Percentiles rank a stretch among this genome's conserved stretches.
phyloP scores from a whole-genome alignment of 805 yeast genomes.

The Pichia nakasei region DNA sequence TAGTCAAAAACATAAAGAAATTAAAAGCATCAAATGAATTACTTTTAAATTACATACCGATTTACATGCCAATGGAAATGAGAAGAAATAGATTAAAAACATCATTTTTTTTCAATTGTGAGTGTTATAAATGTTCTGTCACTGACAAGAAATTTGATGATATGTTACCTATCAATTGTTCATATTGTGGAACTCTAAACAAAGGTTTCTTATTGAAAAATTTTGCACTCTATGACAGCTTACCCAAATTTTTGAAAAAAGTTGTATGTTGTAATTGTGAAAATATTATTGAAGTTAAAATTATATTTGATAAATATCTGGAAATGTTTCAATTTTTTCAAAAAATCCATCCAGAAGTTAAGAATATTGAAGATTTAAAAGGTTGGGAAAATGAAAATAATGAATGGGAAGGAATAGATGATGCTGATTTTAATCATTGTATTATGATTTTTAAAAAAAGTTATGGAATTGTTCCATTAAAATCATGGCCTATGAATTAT shows the following conservation, averaged over 20 bases:
- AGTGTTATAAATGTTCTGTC: conserved; percentile 23
- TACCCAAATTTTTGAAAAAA: background rate
- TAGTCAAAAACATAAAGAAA: conserved; percentile 15
- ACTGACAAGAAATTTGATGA: conserved; percentile 15
- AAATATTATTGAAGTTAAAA: background rate
- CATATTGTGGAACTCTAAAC: conserved; percentile 14
- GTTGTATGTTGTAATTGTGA: conserved; percentile 5
- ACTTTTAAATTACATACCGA: conserved; percentile 25
- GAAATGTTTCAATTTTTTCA: conserved; percentile 1
- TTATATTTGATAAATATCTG: background rate
- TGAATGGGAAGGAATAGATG: background rate
- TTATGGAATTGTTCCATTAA: conserved; percentile 8
- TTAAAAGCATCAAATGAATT: conserved; percentile 23
- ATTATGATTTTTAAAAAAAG: background rate
- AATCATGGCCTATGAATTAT: conserved; percentile 18
- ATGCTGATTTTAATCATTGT: conserved; percentile 1
- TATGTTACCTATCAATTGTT: conserved; percentile 23
- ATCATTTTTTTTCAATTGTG: conserved; percentile 28
- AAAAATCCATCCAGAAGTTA: background rate
- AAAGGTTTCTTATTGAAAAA: conserved; percentile 13
- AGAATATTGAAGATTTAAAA: conserved; percentile 2
- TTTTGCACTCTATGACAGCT: background rate
- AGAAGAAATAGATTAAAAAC: conserved; percentile 22
- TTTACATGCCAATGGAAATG: conserved; percentile 22
- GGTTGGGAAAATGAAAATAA: background rate